These are phyloP conservation scores for Volvox carteri DNA, from an alignment of 163 green algal genomes.

Conservation along the genomic window DNA sequence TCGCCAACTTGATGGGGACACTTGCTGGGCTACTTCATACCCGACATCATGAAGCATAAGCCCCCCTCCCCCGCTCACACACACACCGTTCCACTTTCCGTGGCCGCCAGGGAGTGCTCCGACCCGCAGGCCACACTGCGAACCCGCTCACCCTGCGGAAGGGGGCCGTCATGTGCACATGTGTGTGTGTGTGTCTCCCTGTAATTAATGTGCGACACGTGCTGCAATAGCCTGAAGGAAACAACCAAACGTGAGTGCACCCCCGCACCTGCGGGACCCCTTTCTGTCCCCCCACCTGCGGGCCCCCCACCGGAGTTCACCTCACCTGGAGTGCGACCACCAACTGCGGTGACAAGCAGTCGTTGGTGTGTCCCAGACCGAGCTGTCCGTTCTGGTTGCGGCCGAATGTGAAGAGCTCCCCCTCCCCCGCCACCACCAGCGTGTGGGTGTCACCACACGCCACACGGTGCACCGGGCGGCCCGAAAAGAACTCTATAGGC, in stretches of 20 bases:
- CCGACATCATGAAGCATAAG: too few species aligned
- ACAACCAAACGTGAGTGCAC: too few species aligned
- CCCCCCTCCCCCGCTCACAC: background rate
- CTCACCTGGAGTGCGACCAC: conserved; percentile 84
- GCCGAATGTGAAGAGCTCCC: conserved; percentile 83
- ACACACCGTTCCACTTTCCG: conserved; percentile 74
- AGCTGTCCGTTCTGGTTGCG: conserved; percentile 92
- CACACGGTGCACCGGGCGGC: conserved; percentile 69
- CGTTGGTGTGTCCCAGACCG: conserved; percentile 83
- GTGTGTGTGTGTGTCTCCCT: too few species aligned
- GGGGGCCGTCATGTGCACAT: too few species aligned
- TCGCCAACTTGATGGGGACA: too few species aligned
- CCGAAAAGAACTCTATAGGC: conserved; percentile 78
- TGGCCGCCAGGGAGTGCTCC: conserved; percentile 69
- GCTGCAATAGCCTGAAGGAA: too few species aligned
- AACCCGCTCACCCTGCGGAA: conserved; percentile 72
- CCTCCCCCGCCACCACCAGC: conserved; percentile 73
- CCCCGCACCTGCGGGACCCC: background rate
- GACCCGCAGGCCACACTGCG: conserved; percentile 79
- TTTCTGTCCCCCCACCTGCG: background rate
- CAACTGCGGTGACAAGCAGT: conserved; percentile 76
- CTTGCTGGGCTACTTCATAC: too few species aligned
- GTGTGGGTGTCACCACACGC: conserved; percentile 89
- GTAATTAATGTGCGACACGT: too few species aligned
- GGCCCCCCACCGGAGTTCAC: too few species aligned